phyloP scores from a whole-genome alignment of 139 green algal genomes.

The Micractinium sp. region DNA sequence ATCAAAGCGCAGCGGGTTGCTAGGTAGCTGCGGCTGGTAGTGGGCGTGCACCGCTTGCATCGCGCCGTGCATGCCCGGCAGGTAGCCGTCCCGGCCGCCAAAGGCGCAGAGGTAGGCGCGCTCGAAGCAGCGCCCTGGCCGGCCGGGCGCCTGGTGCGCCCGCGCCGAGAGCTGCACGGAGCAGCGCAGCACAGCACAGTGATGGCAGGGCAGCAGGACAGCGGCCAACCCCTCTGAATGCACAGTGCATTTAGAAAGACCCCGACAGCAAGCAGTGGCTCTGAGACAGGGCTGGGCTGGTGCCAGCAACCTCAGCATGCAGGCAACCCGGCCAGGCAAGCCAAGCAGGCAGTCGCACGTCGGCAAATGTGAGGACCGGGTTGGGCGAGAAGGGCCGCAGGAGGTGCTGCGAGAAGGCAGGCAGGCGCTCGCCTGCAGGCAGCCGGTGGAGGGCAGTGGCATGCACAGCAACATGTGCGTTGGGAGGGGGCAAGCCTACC shows the following conservation, averaged over 20 bases:
- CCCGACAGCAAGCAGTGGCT: background rate
- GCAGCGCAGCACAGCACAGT: no score
- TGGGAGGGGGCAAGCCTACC: background rate
- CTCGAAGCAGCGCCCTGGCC: background rate
- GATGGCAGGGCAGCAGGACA: background rate
- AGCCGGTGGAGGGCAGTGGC: background rate
- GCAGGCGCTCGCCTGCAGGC: background rate
- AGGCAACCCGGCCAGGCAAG: background rate
- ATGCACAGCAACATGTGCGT: background rate
- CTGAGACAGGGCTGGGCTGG: no score
- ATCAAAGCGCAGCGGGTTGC: background rate
- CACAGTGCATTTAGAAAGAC: no score
- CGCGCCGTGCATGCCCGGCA: background rate
- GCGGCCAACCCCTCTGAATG: no score
- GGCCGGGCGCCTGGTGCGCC: background rate
- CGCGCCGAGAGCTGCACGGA: background rate
- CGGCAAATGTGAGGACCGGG: background rate
- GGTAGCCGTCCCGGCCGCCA: background rate
- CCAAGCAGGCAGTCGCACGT: background rate
- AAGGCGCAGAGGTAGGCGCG: background rate
- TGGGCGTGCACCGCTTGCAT: background rate
- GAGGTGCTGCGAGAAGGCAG: background rate
- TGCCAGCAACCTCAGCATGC: background rate
- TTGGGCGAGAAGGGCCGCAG: background rate
- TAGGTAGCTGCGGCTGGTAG: background rate